These are phyloP conservation scores for Coniella vitis DNA, from an alignment of 2,329 filamentous ascomycete species.

Conservation along the genomic window DNA sequence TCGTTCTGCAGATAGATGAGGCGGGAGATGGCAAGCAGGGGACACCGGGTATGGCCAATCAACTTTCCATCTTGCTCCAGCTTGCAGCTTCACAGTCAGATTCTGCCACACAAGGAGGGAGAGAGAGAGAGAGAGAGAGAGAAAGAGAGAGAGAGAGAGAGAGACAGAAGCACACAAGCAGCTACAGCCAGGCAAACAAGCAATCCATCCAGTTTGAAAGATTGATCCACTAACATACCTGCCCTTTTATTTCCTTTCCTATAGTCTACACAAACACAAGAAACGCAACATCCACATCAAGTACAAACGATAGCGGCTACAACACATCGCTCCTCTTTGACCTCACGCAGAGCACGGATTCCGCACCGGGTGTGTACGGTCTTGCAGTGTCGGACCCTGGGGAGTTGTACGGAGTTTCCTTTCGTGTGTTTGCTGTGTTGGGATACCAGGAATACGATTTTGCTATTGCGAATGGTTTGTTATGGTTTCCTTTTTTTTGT, in stretches of 20 bases:
- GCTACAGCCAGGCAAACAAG: no score
- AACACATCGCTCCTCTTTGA: constrained; percentile 6
- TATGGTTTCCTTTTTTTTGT: background rate
- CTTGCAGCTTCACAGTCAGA: no score
- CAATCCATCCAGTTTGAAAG: no score
- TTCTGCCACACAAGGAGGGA: no score
- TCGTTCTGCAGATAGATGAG: background rate
- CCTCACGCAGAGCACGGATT: constrained; percentile 1
- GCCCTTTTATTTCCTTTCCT: no score
- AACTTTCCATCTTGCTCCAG: no score
- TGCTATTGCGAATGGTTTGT: background rate
- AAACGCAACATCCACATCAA: constrained; percentile 3
- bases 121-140: no score
- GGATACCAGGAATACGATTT: constrained; percentile 8
- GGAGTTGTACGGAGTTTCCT: background rate
- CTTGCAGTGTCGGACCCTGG: background rate
- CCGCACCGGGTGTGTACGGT: background rate
- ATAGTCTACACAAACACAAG: background rate
- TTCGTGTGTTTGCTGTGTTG: background rate
- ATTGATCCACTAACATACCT: background rate
- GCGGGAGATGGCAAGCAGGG: background rate
- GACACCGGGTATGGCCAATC: background rate
- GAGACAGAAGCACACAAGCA: no score
- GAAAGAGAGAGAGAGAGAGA: no score
- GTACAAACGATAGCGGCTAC: background rate